Evolutionary conservation across 192 early-diverging fungal genomes (phyloP).

Genomic region (Jimgerdemannia lactiflua): DNA sequence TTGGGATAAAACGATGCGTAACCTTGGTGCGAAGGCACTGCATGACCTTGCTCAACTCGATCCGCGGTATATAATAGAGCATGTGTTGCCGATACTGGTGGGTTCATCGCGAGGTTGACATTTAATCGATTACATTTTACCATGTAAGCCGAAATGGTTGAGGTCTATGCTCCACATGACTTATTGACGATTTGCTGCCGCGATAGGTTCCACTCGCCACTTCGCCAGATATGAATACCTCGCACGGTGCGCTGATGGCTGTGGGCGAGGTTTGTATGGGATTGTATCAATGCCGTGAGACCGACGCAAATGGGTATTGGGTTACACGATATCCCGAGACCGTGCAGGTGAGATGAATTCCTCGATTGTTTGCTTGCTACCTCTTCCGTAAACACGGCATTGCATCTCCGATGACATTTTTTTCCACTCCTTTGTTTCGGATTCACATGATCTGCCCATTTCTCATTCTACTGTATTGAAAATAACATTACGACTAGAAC

Average conservation of each 20-base stretch:
- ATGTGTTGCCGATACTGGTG: conserved; percentile 60
- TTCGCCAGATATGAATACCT: conserved; percentile 43
- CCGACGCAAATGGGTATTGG: conserved; percentile 21
- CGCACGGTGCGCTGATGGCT: conserved; percentile 62
- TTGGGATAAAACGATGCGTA: conserved; percentile 86
- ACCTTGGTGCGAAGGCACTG: conserved; percentile 74
- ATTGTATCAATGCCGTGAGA: conserved; percentile 18
- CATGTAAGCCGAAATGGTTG: neutral
- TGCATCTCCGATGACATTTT: too few species aligned
- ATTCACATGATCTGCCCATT: too few species aligned
- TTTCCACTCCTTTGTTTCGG: too few species aligned
- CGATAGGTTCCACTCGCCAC: conserved; percentile 42
- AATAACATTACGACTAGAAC: conserved; percentile 4
- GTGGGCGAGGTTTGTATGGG: conserved; percentile 58
- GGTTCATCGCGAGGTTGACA: neutral
- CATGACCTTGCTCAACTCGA: conserved; percentile 59
- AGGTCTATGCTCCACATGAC: neutral
- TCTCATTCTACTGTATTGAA: too few species aligned
- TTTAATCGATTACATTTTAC: too few species aligned
- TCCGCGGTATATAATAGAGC: conserved; percentile 46
- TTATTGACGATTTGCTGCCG: neutral
- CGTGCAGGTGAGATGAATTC: conserved; percentile 13
- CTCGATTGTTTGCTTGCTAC: too few species aligned
- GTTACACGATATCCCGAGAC: conserved; percentile 6
- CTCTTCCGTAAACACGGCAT: too few species aligned